Percentiles rank a stretch among this genome's conserved stretches.
These are phyloP conservation scores for Murraya paniculata DNA, from an alignment of 345 rosid genomes.

Conservation along the genomic window DNA sequence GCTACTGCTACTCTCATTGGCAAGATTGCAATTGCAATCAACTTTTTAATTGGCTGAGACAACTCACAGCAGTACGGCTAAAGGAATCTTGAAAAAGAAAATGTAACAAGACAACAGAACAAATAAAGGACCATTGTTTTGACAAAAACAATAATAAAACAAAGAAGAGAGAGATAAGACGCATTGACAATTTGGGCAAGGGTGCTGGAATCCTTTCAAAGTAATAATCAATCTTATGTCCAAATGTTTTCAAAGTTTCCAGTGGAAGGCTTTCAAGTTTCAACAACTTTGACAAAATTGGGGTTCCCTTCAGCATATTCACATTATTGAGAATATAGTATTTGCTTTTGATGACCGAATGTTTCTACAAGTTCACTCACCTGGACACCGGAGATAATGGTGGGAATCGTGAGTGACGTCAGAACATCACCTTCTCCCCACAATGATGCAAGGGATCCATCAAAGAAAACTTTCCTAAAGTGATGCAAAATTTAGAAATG, in stretches of 20 bases:
- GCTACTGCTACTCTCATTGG: too few relatives aligned
- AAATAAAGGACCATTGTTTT: background rate
- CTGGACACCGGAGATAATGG: background rate
- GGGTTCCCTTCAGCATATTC: background rate
- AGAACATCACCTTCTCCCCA: background rate
- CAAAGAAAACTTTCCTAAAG: background rate
- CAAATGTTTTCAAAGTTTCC: too few relatives aligned
- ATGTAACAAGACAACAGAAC: background rate
- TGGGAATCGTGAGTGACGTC: background rate
- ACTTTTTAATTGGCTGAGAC: too few relatives aligned
- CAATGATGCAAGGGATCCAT: background rate
- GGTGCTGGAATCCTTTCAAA: background rate
- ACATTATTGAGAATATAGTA: background rate
- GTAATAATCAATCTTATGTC: too few relatives aligned
- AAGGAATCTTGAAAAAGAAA: too few relatives aligned
- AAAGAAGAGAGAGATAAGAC: background rate
- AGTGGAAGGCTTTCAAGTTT: too few relatives aligned
- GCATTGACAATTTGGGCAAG: conserved; percentile 1
- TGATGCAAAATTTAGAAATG: background rate
- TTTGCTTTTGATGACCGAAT: background rate
- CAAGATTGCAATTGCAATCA: too few relatives aligned
- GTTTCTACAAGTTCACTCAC: background rate
- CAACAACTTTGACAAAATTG: background rate
- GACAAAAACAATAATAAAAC: background rate
- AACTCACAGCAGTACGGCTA: too few relatives aligned